Evolutionary conservation across 345 rosid species (phyloP).

Genomic region (Noccaea caerulescens): DNA sequence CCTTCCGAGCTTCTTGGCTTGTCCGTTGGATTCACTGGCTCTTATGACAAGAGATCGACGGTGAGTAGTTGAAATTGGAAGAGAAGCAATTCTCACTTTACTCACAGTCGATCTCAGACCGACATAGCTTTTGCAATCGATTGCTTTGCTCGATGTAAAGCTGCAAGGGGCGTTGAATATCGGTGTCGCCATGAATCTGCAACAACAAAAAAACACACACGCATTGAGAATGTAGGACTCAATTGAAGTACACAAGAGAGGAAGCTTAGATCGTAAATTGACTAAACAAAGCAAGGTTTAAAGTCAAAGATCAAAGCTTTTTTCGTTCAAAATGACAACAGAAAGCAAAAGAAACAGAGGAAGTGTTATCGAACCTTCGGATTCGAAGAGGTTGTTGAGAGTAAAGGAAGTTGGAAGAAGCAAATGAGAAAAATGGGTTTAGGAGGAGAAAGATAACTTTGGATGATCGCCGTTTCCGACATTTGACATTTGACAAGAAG

Average conservation of each 20-base stretch:
- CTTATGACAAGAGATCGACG: slow-evolving; percentile 42
- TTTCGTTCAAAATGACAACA: neutral
- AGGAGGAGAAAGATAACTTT: slow-evolving; percentile 26
- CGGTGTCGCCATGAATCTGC: slow-evolving; percentile 50
- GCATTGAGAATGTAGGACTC: neutral
- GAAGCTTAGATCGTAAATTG: neutral
- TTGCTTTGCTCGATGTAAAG: slow-evolving; percentile 41
- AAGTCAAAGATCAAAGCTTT: slow-evolving; percentile 9
- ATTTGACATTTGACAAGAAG: slow-evolving; percentile 32
- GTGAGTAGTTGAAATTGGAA: slow-evolving; percentile 26
- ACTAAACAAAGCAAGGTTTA: slow-evolving; percentile 2
- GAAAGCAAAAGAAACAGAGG: slow-evolving; percentile 6
- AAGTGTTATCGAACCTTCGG: slow-evolving; percentile 24
- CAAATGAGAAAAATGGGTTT: slow-evolving; percentile 15
- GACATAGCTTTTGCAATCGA: slow-evolving; percentile 40
- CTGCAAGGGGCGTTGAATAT: slow-evolving; percentile 43
- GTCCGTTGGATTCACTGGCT: slow-evolving; percentile 54
- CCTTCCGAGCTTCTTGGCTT: slow-evolving; percentile 55
- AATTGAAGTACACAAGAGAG: neutral
- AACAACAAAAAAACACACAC: neutral
- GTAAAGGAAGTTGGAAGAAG: slow-evolving; percentile 1
- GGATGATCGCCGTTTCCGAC: slow-evolving; percentile 18
- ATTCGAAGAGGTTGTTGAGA: slow-evolving; percentile 7
- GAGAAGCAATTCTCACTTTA: slow-evolving; percentile 39
- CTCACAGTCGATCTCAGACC: slow-evolving; percentile 37